Conservation (phyloP, 805 yeast species). For the Wickerhamiella spandovensis region DNA sequence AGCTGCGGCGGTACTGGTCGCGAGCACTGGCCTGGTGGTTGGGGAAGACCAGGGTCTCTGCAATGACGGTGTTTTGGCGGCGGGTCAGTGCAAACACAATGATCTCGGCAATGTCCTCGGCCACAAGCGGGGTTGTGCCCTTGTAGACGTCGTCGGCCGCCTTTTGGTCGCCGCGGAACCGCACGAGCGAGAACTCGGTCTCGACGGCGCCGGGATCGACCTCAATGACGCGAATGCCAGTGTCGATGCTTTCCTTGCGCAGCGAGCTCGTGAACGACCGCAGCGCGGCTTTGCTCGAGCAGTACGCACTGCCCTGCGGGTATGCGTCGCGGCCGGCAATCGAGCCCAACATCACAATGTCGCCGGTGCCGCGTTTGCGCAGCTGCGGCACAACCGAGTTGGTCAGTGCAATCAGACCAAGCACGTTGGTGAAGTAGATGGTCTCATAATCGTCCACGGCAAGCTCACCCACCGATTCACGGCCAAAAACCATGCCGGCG, state of each 20-base stretch:
- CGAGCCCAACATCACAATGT: slow-evolving; percentile 52
- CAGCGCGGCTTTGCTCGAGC: slow-evolving; percentile 55
- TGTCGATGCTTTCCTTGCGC: slow-evolving; percentile 62
- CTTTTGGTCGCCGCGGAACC: slow-evolving; percentile 48
- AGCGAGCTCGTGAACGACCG: slow-evolving; percentile 42
- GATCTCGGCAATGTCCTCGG: slow-evolving; percentile 63
- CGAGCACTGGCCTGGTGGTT: slow-evolving; percentile 71
- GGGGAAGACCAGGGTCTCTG: slow-evolving; percentile 74
- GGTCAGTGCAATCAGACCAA: slow-evolving; percentile 73
- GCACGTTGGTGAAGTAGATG: slow-evolving; percentile 78
- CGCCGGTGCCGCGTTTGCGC: slow-evolving; percentile 50
- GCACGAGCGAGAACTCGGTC: slow-evolving; percentile 56
- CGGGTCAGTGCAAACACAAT: slow-evolving; percentile 56
- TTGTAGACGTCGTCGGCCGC: slow-evolving; percentile 53
- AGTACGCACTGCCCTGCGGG: slow-evolving; percentile 59
- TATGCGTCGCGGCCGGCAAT: slow-evolving; percentile 61
- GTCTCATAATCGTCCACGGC: slow-evolving; percentile 47
- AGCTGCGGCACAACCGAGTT: slow-evolving; percentile 64
- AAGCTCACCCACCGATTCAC: slow-evolving; percentile 61
- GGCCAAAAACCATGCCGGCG: slow-evolving; percentile 62
- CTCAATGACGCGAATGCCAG: slow-evolving; percentile 58
- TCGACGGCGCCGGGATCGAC: slow-evolving; percentile 72
- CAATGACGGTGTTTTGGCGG: slow-evolving; percentile 57
- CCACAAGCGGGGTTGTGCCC: slow-evolving; percentile 56
- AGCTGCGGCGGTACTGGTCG: slow-evolving; percentile 34